Percentiles rank a stretch among this genome's conserved stretches.
phyloP scores from a whole-genome alignment of 768 basidiomycete species.

The Gymnopilus dilepis region DNA sequence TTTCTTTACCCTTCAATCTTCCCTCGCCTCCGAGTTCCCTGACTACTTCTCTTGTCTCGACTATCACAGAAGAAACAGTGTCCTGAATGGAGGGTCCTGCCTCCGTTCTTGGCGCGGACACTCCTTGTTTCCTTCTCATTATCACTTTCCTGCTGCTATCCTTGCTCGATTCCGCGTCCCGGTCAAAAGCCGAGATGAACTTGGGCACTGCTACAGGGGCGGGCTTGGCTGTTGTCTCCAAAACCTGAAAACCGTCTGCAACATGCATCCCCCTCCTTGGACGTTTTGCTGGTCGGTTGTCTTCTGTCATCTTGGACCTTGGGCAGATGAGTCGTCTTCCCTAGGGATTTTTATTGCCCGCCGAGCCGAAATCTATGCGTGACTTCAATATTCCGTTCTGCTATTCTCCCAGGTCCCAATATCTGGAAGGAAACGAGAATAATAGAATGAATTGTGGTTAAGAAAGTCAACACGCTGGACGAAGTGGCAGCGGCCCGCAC shows the following conservation, averaged over 20 bases:
- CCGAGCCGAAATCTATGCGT: too few relatives aligned
- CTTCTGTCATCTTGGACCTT: not conserved
- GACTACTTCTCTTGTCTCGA: not conserved
- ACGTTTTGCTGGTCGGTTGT: conserved; percentile 18
- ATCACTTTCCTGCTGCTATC: not conserved
- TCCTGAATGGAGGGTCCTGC: not conserved
- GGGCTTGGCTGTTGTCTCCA: not conserved
- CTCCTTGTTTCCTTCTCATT: not conserved
- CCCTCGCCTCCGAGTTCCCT: not conserved
- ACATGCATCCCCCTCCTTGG: conserved; percentile 16
- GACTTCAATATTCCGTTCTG: too few relatives aligned
- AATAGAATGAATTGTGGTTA: too few relatives aligned
- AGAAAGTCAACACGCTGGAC: too few relatives aligned
- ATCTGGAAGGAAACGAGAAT: too few relatives aligned
- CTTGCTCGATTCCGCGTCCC: not conserved
- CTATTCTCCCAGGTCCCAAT: too few relatives aligned
- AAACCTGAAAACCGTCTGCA: conserved; percentile 23
- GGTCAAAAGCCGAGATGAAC: conserved; percentile 19
- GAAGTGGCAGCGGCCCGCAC: too few relatives aligned
- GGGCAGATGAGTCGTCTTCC: too few relatives aligned
- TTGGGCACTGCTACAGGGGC: conserved; percentile 13
- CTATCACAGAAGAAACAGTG: not conserved
- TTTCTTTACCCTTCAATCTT: not conserved
- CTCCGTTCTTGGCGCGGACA: not conserved
- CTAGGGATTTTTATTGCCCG: too few relatives aligned